Base-by-base conservation (phyloP, 2,329 filamentous ascomycete genomes). In the Pseudomassariella vexata region DNA sequence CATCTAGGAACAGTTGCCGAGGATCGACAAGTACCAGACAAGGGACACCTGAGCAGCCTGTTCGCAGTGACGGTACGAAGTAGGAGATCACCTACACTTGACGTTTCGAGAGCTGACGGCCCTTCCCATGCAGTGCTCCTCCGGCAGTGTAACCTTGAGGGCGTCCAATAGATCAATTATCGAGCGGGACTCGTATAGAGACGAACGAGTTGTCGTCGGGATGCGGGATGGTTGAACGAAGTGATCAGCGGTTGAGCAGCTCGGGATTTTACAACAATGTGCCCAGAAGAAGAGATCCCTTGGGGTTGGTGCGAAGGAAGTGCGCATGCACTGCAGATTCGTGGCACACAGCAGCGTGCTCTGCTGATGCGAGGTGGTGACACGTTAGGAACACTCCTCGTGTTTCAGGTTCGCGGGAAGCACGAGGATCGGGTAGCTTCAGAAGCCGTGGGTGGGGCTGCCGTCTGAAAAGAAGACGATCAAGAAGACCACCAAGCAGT, bases 401-500 rank as follows among this genome's bases (percentile, higher is more conserved):
- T 48, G 62, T 66, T 65, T 65, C 62, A 66, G 55, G 43, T 45
- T 48, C 49, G 53, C 52, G 48, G 52, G 47, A 52, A 29, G 35
- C 37, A 41, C 31, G 39, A 36, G 18, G 32, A 39, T 15, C 41
- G 41, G 39, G 39, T 25, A 36, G 40, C 42, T 39, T 49, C 46
- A 39, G 41, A 42, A 31, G 32, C 37, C 35, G 39, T 32, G 34
- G 42, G 27, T 34, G 34, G 40, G 32, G 41, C 36, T 35, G 36
- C 38, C 43, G 50, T 53, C 50, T 48, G 46, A 36, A 37, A 44
- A 37, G 24, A 32, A 34, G 49, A 35, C 43, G 55, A 58, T 59
- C 53, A 56, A 47, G 52, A 48, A 42, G 36, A 34, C 16, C 36
- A 42, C 40, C 36, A 34, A 42, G 34, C 16, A 24, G 33, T 20